A percentile compares a stretch with the other conserved stretches of the same genome.
Conservation (phyloP, 2,329 filamentous ascomycete species). For the Didymella pomorum region DNA sequence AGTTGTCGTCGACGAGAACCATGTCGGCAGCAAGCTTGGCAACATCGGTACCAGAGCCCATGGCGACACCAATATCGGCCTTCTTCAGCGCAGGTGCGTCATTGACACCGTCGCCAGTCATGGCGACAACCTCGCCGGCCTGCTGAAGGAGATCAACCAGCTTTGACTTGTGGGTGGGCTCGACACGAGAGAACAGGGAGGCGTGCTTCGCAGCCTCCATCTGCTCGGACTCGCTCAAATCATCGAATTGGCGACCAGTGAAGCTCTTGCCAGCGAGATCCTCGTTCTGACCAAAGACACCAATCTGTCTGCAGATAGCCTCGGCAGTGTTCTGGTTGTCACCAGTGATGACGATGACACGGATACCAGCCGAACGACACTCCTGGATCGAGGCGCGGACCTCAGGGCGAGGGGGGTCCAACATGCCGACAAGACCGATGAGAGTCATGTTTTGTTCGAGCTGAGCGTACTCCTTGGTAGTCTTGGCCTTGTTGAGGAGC, state of each 20-base stretch:
- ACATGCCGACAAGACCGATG: slow-evolving; percentile 92
- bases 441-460: slow-evolving; percentile 95
- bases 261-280: slow-evolving; percentile 91
- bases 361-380: slow-evolving; percentile 92
- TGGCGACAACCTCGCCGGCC: slow-evolving; percentile 92
- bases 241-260: slow-evolving; percentile 94
- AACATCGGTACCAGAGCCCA: slow-evolving; percentile 97
- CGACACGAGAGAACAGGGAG: slow-evolving; percentile 93
- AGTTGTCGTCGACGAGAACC: slow-evolving; percentile 98
- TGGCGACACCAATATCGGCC: slow-evolving; percentile 97
- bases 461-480: slow-evolving; percentile 81
- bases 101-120: slow-evolving; percentile 99
- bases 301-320: slow-evolving; percentile 96
- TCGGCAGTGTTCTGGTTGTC: slow-evolving; percentile 98
- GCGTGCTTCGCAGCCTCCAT: slow-evolving; percentile 83
- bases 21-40: slow-evolving; percentile 97
- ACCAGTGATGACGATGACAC: slow-evolving; percentile 96
- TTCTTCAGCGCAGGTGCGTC: slow-evolving; percentile 98
- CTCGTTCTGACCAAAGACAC: slow-evolving; percentile 84
- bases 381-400: slow-evolving; percentile 85
- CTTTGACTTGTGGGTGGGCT: slow-evolving; percentile 96
- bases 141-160: slow-evolving; percentile 96
- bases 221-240: slow-evolving; percentile 78
- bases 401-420: slow-evolving; percentile 94
- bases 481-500: slow-evolving; percentile 77